Evolutionary conservation across 176 grass and related monocot genomes (phyloP).

Genomic region (Bolboschoenus planiculmis): DNA sequence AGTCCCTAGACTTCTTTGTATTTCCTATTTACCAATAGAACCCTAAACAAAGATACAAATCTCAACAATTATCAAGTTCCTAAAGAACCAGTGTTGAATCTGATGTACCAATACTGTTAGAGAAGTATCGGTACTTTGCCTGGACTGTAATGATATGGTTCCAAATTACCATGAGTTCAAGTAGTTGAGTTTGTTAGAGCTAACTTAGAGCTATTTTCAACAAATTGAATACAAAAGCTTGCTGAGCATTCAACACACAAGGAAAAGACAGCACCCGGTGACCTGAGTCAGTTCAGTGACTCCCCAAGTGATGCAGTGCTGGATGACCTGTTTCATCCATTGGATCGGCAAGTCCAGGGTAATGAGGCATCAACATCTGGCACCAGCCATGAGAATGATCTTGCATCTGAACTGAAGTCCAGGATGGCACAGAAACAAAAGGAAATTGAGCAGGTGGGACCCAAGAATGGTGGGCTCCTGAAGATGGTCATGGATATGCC

Average conservation of each 20-base stretch:
- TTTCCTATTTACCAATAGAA: too few species aligned
- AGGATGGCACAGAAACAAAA: slow-evolving; percentile 70
- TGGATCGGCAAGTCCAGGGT: slow-evolving; percentile 41
- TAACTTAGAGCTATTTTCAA: slow-evolving; percentile 14
- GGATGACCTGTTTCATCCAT: slow-evolving; percentile 84
- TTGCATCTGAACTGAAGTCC: slow-evolving; percentile 56
- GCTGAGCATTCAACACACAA: slow-evolving; percentile 39
- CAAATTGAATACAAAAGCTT: slow-evolving; percentile 30
- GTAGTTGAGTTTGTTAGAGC: slow-evolving; percentile 11
- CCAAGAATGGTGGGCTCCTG: slow-evolving; percentile 69
- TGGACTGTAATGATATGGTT: not conserved
- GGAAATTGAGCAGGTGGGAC: slow-evolving; percentile 35
- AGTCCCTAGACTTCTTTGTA: too few species aligned
- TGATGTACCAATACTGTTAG: slow-evolving; percentile 1
- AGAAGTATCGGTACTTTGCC: not conserved
- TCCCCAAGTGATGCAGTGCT: slow-evolving; percentile 76
- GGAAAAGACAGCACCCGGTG: slow-evolving; percentile 12
- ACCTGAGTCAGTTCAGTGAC: slow-evolving; percentile 82
- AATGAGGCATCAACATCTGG: slow-evolving; percentile 75
- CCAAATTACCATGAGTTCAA: not conserved
- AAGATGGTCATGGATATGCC: slow-evolving; percentile 48
- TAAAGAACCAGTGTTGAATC: not conserved
- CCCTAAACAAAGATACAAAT: too few species aligned
- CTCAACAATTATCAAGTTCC: not conserved
- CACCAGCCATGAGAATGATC: slow-evolving; percentile 42